Percentiles rank a stretch among this genome's conserved stretches.
Evolutionary conservation across 495 filamentous ascomycete genomes (phyloP).

Genomic region (Lasiosphaeris hirsuta): DNA sequence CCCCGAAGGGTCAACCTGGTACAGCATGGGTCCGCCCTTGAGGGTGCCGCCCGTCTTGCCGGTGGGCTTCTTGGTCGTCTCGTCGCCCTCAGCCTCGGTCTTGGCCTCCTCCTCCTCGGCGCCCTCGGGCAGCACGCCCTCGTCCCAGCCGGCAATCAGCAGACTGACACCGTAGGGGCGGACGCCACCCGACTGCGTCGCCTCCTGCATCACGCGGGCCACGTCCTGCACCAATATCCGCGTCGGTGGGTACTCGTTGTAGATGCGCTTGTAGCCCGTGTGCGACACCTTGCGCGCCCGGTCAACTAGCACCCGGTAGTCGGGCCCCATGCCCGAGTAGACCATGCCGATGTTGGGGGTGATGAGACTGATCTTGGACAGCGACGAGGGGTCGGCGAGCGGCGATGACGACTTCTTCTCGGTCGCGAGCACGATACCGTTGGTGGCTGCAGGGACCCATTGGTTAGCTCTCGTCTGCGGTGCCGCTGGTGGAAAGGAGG

Average conservation of each 20-base stretch:
- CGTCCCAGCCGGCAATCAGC: constrained; percentile 96
- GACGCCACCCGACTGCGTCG: constrained; percentile 95
- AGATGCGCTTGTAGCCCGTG: constrained; percentile 98
- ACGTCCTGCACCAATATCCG: constrained; percentile 98
- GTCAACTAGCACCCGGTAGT: constrained; percentile 96
- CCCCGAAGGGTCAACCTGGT: constrained; percentile 96
- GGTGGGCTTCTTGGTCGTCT: constrained; percentile 56
- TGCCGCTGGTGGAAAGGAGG: neutral
- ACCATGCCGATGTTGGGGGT: constrained; percentile 99
- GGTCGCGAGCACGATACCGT: constrained; percentile 97
- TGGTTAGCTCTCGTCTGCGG: neutral
- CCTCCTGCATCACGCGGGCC: constrained; percentile 96
- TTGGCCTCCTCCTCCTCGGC: constrained; percentile 49
- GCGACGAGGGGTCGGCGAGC: constrained; percentile 86
- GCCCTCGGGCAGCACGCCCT: constrained; percentile 81
- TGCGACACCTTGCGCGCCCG: constrained; percentile 98
- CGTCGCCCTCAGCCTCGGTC: constrained; percentile 55
- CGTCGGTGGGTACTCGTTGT: constrained; percentile 99
- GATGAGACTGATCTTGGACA: constrained; percentile 96
- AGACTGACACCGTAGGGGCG: constrained; percentile 96
- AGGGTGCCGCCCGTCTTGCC: constrained; percentile 90
- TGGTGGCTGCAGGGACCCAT: constrained; percentile 63
- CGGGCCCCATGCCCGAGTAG: constrained; percentile 97
- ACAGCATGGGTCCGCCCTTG: constrained; percentile 94
- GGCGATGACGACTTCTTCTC: constrained; percentile 99